A percentile compares a stretch with the other conserved stretches of the same genome.
These are phyloP conservation scores for Quercus engelmannii DNA, from an alignment of 306 rosid species.

Conservation along the genomic window DNA sequence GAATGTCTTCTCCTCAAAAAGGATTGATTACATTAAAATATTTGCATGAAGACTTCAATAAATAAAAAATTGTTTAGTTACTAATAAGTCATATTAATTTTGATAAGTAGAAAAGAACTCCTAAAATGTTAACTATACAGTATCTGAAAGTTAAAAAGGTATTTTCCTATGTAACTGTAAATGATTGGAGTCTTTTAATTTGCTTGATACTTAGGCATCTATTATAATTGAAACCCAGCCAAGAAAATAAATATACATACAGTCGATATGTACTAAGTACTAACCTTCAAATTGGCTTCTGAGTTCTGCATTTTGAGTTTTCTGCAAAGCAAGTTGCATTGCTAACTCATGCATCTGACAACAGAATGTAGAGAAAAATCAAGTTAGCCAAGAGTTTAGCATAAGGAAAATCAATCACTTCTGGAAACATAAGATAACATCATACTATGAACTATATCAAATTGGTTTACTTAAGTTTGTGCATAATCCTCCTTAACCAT, in stretches of 20 bases:
- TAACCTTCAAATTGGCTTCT: conserved; percentile 83
- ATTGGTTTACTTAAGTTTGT: background rate
- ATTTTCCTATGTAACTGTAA: background rate
- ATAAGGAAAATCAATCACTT: conserved; percentile 2
- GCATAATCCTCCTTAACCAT: background rate
- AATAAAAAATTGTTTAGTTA: background rate
- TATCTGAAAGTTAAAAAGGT: background rate
- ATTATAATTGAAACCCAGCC: background rate
- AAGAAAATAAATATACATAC: background rate
- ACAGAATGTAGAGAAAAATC: background rate
- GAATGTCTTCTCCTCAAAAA: background rate
- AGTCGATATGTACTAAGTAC: conserved; percentile 26
- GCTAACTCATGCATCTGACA: conserved; percentile 83
- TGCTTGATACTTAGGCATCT: background rate
- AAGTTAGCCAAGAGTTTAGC: conserved; percentile 4
- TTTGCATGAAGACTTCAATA: background rate
- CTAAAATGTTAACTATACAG: too few species aligned
- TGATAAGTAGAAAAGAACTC: background rate
- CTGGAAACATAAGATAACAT: background rate
- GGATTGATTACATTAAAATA: background rate
- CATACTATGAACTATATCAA: background rate
- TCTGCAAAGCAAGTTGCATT: conserved; percentile 79
- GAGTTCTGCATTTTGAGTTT: conserved; percentile 72
- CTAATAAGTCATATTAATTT: background rate
- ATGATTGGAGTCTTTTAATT: background rate